Evolutionary conservation across 202 grass and related monocot species (phyloP).

Genomic region (Bolboschoenoplectus hybrid): DNA sequence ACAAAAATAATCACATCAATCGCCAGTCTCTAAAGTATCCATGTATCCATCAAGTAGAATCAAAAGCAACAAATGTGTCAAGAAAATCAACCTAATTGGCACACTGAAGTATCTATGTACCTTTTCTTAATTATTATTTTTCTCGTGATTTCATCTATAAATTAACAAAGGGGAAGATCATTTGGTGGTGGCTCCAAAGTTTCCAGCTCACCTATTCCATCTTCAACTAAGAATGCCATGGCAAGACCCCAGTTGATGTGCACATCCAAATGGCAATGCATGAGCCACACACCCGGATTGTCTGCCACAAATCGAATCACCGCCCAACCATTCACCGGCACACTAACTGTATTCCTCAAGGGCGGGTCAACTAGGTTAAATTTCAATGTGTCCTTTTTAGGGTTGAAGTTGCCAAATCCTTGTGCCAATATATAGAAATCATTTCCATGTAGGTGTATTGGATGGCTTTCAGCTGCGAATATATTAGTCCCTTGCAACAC

Average conservation of each 20-base stretch:
- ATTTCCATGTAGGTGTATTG: conserved; percentile 88
- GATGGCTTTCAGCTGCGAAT: conserved; percentile 82
- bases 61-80: conserved; percentile 26
- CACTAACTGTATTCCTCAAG: conserved; percentile 82
- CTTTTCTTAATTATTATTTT: conserved; percentile 4
- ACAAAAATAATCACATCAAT: conserved; percentile 40
- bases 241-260: conserved; percentile 94
- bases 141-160: conserved; percentile 3
- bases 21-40: conserved; percentile 18
- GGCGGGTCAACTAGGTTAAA: conserved; percentile 86
- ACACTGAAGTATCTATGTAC: conserved; percentile 13
- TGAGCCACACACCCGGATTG: conserved; percentile 87
- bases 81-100: conserved; percentile 9
- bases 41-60: conserved; percentile 13
- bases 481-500: conserved; percentile 88
- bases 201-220: conserved; percentile 66
- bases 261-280: conserved; percentile 86
- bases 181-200: conserved; percentile 63
- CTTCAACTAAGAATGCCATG: conserved; percentile 84
- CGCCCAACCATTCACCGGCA: conserved; percentile 86
- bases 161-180: conserved; percentile 77
- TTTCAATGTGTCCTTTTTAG: conserved; percentile 47
- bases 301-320: conserved; percentile 78
- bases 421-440: conserved; percentile 79
- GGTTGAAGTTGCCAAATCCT: conserved; percentile 77